Conservation (phyloP, 306 rosid genomes). For the Acmispon strigosus region DNA sequence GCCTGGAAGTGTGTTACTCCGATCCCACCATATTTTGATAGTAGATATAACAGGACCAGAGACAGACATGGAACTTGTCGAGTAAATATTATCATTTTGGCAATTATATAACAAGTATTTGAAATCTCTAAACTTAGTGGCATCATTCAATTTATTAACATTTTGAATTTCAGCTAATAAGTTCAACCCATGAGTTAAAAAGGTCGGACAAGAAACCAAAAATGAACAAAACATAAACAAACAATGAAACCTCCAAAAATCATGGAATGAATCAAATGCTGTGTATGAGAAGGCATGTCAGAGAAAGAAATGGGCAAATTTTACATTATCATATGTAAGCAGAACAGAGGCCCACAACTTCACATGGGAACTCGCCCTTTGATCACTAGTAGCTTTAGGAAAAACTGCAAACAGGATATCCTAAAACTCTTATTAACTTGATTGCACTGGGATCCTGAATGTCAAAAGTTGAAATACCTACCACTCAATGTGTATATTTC, state of each 20-base stretch:
- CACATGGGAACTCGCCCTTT: not conserved
- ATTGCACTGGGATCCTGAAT: not conserved
- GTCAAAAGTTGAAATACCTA: not conserved
- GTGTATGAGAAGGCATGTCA: not conserved
- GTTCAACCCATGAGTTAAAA: not conserved
- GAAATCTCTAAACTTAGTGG: not conserved
- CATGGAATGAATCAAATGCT: not conserved
- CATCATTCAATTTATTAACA: not conserved
- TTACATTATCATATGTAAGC: not conserved
- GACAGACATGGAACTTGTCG: too few species aligned
- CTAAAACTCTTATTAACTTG: not conserved
- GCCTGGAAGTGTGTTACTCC: too few species aligned
- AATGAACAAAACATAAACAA: not conserved
- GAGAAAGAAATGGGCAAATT: not conserved
- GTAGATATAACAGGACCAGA: too few species aligned
- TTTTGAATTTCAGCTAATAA: not conserved
- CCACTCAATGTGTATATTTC: conserved; percentile 5
- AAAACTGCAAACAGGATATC: not conserved
- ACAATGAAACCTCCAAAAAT: not conserved
- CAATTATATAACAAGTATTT: not conserved
- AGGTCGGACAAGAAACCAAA: not conserved
- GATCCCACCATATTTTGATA: too few species aligned
- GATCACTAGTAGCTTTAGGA: not conserved
- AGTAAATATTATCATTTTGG: too few species aligned
- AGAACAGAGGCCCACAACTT: not conserved